A percentile compares a stretch with the other conserved stretches of the same genome.
phyloP scores from a whole-genome alignment of 345 rosid genomes.

The Durio zibethinus region DNA sequence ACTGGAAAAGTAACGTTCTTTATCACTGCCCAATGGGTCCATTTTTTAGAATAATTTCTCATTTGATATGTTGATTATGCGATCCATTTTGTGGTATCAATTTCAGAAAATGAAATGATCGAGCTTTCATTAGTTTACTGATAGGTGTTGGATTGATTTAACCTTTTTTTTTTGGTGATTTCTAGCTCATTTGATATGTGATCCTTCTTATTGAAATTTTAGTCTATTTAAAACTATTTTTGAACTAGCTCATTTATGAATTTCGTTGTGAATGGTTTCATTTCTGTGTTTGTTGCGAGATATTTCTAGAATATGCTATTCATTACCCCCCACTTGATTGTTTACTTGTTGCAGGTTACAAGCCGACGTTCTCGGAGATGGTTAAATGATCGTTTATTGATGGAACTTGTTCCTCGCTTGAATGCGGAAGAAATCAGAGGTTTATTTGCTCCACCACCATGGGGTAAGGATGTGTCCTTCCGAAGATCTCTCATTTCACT shows the following conservation, averaged over 20 bases:
- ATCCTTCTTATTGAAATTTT: neutral
- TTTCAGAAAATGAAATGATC: neutral
- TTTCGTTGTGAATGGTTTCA: neutral
- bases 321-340: neutral
- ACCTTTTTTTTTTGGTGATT: neutral
- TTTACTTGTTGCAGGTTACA: conserved; percentile 53
- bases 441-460: conserved; percentile 98
- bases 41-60: neutral
- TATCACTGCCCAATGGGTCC: neutral
- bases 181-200: neutral
- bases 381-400: conserved; percentile 84
- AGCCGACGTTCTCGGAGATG: conserved; percentile 81
- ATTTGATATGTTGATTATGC: neutral
- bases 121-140: neutral
- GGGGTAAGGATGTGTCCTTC: conserved; percentile 52
- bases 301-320: neutral
- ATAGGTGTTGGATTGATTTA: neutral
- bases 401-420: conserved; percentile 96
- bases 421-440: conserved; percentile 86
- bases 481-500: neutral
- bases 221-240: neutral
- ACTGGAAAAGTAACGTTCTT: conserved; percentile 58
- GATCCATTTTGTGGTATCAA: conserved; percentile 7
- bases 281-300: neutral
- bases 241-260: neutral